Evolutionary conservation across 2,329 filamentous ascomycete species (phyloP).

Genomic region (Pseudogymnoascus sp.): DNA sequence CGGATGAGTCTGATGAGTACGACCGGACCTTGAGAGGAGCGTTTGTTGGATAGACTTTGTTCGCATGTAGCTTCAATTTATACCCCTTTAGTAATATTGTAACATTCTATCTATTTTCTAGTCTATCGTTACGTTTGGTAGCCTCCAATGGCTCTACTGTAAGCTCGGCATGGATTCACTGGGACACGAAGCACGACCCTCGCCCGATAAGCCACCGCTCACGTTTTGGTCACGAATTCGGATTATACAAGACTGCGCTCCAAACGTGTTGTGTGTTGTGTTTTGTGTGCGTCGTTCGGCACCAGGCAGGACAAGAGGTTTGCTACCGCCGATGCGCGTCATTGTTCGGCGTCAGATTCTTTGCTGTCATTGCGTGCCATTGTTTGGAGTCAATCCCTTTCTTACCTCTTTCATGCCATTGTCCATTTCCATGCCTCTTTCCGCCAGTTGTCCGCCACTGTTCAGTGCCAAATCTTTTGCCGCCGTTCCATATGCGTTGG

Average conservation of each 20-base stretch:
- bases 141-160: background rate
- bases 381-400: background rate
- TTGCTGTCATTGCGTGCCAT: background rate
- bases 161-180: background rate
- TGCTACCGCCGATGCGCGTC: background rate
- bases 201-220: no score
- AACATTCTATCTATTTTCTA: background rate
- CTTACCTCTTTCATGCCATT: background rate
- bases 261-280: slow-evolving; percentile 44
- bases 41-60: background rate
- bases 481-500: background rate
- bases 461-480: background rate
- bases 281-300: background rate
- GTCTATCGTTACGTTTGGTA: background rate
- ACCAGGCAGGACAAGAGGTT: background rate
- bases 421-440: background rate
- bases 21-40: background rate
- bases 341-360: background rate
- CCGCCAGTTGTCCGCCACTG: background rate
- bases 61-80: background rate
- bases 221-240: no score
- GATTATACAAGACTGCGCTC: slow-evolving; percentile 77
- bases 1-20: background rate
- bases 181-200: background rate
- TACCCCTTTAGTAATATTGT: background rate